A percentile compares a stretch with the other conserved stretches of the same genome.
Conservation (phyloP, 179 eudicot species). For the Sideroxylon spinosum region DNA sequence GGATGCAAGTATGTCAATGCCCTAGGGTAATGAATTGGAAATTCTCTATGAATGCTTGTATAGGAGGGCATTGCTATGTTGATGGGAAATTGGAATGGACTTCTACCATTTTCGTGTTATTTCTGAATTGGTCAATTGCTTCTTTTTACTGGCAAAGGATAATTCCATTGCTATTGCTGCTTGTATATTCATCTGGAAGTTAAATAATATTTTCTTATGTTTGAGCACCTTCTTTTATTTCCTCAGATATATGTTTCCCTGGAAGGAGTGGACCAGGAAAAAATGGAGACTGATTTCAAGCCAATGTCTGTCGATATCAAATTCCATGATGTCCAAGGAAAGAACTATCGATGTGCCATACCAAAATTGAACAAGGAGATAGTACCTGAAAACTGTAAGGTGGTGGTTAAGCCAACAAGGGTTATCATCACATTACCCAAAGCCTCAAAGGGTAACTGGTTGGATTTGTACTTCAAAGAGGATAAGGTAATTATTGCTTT, state of each 20-base stretch:
- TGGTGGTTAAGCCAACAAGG: slow-evolving; percentile 76
- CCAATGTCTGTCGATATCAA: slow-evolving; percentile 63
- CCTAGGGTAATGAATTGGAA: not conserved
- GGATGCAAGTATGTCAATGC: too few species aligned
- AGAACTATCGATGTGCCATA: slow-evolving; percentile 68
- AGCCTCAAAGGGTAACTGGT: slow-evolving; percentile 80
- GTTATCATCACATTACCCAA: slow-evolving; percentile 59
- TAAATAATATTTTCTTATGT: not conserved
- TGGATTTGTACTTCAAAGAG: slow-evolving; percentile 81
- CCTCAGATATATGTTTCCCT: slow-evolving; percentile 69
- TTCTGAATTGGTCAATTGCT: too few species aligned
- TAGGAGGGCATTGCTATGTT: too few species aligned
- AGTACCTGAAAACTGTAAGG: slow-evolving; percentile 75
- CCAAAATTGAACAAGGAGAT: slow-evolving; percentile 76
- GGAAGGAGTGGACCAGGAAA: slow-evolving; percentile 82
- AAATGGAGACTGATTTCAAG: slow-evolving; percentile 55
- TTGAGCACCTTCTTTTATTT: not conserved
- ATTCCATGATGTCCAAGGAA: slow-evolving; percentile 83
- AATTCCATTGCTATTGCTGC: too few species aligned
- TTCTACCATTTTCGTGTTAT: too few species aligned
- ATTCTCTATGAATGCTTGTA: not conserved
- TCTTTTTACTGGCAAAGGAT: too few species aligned
- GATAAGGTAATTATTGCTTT: slow-evolving; percentile 59
- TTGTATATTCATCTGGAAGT: too few species aligned
- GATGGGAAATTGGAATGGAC: too few species aligned